Conservation (phyloP, 257 asterid species). For the Mitragyna speciosa region DNA sequence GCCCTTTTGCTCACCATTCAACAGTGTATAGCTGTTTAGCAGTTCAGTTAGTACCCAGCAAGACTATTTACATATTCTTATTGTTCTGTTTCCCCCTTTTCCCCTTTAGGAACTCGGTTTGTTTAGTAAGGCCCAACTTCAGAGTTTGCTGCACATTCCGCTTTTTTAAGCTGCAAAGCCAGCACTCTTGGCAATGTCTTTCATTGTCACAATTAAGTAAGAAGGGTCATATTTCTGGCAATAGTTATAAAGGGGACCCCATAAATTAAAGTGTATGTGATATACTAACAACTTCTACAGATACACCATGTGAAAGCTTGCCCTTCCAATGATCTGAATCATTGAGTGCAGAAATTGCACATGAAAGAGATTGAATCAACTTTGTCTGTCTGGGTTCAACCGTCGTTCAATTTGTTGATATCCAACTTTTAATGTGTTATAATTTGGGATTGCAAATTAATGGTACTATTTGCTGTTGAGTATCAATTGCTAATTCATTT, state of each 20-base stretch:
- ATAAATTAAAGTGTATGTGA: neutral
- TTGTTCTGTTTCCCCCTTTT: neutral
- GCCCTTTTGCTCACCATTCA: neutral
- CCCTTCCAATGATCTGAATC: neutral
- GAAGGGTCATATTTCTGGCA: slow-evolving; percentile 2
- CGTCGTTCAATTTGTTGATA: neutral
- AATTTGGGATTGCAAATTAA: neutral
- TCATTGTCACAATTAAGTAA: neutral
- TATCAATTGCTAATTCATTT: neutral
- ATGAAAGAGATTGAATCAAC: neutral
- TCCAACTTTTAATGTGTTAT: neutral
- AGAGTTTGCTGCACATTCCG: neutral
- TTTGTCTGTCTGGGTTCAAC: neutral
- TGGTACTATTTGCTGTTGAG: neutral
- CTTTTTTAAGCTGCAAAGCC: neutral
- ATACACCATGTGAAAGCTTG: neutral
- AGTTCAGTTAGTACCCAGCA: neutral
- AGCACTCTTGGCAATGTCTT: neutral
- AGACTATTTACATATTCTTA: neutral
- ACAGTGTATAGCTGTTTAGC: neutral
- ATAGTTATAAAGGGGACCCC: neutral
- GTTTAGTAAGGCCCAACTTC: neutral
- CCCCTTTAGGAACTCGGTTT: neutral
- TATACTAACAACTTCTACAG: neutral
- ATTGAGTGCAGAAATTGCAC: neutral